phyloP scores from a whole-genome alignment of 2,329 filamentous ascomycete genomes.

The Chrysoporthe cubensis region DNA sequence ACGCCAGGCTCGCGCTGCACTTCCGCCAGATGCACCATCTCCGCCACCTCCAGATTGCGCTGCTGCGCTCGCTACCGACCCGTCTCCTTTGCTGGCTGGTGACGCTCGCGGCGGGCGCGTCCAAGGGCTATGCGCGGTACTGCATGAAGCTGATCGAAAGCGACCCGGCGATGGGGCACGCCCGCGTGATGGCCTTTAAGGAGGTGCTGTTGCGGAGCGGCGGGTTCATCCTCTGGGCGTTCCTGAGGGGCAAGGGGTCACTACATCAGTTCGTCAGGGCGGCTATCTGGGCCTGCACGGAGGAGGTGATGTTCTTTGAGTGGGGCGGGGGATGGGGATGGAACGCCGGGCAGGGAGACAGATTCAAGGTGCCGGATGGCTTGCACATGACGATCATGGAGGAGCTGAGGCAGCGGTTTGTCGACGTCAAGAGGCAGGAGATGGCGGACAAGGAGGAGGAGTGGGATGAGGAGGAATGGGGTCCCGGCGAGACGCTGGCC shows the following conservation, averaged over 20 bases:
- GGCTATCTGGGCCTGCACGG: neutral
- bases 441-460: slow-evolving; percentile 1
- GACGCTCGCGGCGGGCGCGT: slow-evolving; percentile 10
- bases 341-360: neutral
- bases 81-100: slow-evolving; percentile 12
- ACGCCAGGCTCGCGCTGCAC: neutral
- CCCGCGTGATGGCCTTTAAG: slow-evolving; percentile 24
- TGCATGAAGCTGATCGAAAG: slow-evolving; percentile 6
- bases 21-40: neutral
- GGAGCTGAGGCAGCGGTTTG: slow-evolving; percentile 20
- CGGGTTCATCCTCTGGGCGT: slow-evolving; percentile 24
- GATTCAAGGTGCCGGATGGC: slow-evolving; percentile 9
- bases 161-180: slow-evolving; percentile 17
- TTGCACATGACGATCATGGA: slow-evolving; percentile 20
- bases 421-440: neutral
- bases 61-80: neutral
- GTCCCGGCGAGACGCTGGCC: slow-evolving; percentile 1
- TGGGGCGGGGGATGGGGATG: neutral
- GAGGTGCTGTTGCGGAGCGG: slow-evolving; percentile 25
- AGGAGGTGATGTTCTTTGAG: slow-evolving; percentile 22
- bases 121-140: slow-evolving; percentile 14
- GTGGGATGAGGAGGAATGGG: slow-evolving; percentile 3
- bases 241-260: slow-evolving; percentile 16
- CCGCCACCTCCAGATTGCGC: neutral
- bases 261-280: slow-evolving; percentile 5